Conservation (phyloP, 176 grass and related monocot genomes). For the Aegilops tauschii region DNA sequence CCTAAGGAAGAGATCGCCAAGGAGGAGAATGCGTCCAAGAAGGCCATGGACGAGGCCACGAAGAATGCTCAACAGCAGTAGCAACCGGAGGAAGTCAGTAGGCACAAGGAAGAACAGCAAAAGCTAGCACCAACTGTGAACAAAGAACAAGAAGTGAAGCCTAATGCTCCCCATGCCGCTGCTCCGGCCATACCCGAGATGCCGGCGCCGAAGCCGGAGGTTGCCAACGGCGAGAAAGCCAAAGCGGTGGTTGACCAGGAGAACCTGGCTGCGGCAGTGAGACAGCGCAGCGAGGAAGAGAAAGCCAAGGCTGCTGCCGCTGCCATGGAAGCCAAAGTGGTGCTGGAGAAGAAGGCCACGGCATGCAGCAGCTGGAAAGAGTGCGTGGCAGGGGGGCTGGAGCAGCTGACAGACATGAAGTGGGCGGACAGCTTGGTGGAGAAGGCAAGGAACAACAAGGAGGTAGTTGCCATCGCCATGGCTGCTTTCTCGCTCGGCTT, state of each 20-base stretch:
- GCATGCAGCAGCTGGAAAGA: too few relatives aligned
- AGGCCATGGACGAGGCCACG: too few relatives aligned
- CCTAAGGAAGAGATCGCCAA: too few relatives aligned
- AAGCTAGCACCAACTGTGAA: neutral
- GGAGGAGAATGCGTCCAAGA: too few relatives aligned
- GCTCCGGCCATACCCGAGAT: neutral
- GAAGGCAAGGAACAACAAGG: constrained; percentile 35
- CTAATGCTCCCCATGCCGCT: neutral
- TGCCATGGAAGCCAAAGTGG: too few relatives aligned
- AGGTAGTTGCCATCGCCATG: constrained; percentile 23
- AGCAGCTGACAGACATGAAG: neutral
- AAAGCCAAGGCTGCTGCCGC: neutral
- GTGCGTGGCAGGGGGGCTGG: too few relatives aligned
- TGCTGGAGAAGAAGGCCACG: too few relatives aligned
- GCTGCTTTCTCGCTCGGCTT: constrained; percentile 39
- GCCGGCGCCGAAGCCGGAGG: neutral
- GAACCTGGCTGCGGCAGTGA: neutral
- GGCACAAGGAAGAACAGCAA: neutral
- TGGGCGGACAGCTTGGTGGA: constrained; percentile 34
- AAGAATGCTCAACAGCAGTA: too few relatives aligned
- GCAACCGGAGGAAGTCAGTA: too few relatives aligned
- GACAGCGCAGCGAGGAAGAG: constrained; percentile 7
- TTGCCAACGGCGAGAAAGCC: neutral
- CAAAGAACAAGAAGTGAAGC: neutral
- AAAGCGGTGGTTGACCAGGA: neutral